Evolutionary conservation across 768 basidiomycete species (phyloP).

Genomic region (Chalciporus sphaerocephalus): DNA sequence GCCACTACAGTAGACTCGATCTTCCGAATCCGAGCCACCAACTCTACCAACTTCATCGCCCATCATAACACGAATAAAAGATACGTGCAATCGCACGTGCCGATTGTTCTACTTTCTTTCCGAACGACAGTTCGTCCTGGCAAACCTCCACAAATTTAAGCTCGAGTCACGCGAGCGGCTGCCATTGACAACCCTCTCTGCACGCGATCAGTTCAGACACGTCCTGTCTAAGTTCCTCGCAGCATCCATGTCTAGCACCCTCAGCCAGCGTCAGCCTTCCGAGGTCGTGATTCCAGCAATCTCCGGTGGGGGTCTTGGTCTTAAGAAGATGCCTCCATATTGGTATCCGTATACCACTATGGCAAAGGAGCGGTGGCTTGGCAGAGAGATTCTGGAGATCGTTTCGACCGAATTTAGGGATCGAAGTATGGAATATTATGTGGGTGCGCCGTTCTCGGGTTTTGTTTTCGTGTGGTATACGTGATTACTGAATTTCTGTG

Average conservation of each 20-base stretch:
- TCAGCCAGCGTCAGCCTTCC: constrained; percentile 24
- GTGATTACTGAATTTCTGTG: background rate
- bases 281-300: constrained; percentile 16
- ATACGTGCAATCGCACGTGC: constrained; percentile 21
- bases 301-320: constrained; percentile 35
- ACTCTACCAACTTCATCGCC: background rate
- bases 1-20: background rate
- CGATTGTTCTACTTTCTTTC: constrained; percentile 25
- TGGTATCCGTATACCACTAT: constrained; percentile 93
- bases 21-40: background rate
- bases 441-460: constrained; percentile 40
- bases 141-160: constrained; percentile 24
- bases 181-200: constrained; percentile 45
- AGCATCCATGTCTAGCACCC: constrained; percentile 40
- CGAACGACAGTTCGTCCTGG: constrained; percentile 29
- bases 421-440: constrained; percentile 93
- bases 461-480: background rate
- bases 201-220: constrained; percentile 54
- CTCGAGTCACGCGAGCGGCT: constrained; percentile 29
- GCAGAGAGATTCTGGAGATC: constrained; percentile 83
- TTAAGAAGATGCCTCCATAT: constrained; percentile 82
- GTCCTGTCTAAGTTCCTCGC: constrained; percentile 51
- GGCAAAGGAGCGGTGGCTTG: constrained; percentile 89
- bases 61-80: constrained; percentile 20
- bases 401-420: constrained; percentile 94